Conservation (phyloP, 768 basidiomycete species). For the Tulasnella sp. region DNA sequence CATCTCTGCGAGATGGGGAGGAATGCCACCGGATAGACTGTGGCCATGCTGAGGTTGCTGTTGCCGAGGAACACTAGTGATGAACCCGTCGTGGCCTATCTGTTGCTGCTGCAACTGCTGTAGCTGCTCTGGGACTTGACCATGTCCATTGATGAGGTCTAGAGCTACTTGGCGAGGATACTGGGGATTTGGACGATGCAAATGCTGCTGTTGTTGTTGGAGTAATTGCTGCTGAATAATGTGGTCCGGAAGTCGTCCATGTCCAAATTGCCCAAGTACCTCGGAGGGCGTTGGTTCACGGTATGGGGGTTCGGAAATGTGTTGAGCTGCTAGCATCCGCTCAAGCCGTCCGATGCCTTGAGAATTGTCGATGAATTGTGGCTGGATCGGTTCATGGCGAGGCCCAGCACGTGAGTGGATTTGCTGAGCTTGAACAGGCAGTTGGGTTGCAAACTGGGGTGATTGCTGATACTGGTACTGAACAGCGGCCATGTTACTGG, state of each 20-base stretch:
- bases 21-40: conserved; percentile 14
- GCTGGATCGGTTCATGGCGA: conserved; percentile 17
- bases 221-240: conserved; percentile 37
- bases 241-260: conserved; percentile 40
- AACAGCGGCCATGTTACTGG: neutral
- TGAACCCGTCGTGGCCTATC: conserved; percentile 38
- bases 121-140: conserved; percentile 54
- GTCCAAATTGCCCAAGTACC: conserved; percentile 1
- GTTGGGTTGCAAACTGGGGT: conserved; percentile 3
- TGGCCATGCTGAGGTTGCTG: conserved; percentile 40
- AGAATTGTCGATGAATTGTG: conserved; percentile 17
- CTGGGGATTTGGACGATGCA: conserved; percentile 50
- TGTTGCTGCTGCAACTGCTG: conserved; percentile 73
- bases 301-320: conserved; percentile 23
- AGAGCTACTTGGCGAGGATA: conserved; percentile 71
- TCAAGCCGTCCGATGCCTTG: conserved; percentile 17
- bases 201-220: conserved; percentile 40
- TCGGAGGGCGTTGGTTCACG: conserved; percentile 34
- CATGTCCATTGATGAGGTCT: neutral
- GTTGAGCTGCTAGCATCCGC: conserved; percentile 25
- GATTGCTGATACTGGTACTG: conserved; percentile 8
- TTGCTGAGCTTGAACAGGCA: conserved; percentile 10
- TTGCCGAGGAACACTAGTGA: neutral
- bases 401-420: neutral
- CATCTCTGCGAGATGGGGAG: conserved; percentile 40